Evolutionary conservation across 805 yeast genomes (phyloP).

Genomic region (Zygoascus flipseniorum): DNA sequence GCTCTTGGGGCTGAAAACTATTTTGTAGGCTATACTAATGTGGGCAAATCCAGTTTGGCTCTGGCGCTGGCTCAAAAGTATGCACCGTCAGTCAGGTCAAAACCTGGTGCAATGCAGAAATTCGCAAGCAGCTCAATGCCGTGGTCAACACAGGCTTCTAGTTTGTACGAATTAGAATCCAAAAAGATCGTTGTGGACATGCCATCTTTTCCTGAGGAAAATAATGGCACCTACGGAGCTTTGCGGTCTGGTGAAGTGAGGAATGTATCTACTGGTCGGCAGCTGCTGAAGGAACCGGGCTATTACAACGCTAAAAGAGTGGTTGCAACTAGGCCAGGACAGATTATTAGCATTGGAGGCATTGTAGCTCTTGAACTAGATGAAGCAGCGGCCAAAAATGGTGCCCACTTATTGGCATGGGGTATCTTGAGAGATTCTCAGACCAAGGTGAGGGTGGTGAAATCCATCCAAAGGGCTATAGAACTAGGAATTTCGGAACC

Average conservation of each 20-base stretch:
- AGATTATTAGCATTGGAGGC: constrained; percentile 28
- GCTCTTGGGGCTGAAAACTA: constrained; percentile 28
- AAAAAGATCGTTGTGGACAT: constrained; percentile 22
- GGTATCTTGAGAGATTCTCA: constrained; percentile 21
- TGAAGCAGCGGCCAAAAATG: not conserved
- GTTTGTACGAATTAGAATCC: constrained; percentile 32
- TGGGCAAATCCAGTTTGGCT: constrained; percentile 75
- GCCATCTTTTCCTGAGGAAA: constrained; percentile 29
- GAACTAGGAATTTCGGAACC: constrained; percentile 10
- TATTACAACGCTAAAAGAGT: constrained; percentile 17
- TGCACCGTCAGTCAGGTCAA: not conserved
- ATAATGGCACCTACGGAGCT: constrained; percentile 13
- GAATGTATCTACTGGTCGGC: constrained; percentile 18
- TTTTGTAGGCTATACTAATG: constrained; percentile 82
- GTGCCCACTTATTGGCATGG: constrained; percentile 23
- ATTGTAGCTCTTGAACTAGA: constrained; percentile 23
- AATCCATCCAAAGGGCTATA: constrained; percentile 17
- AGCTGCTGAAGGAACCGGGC: constrained; percentile 17
- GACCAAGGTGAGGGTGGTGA: constrained; percentile 15
- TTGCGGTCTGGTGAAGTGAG: constrained; percentile 17
- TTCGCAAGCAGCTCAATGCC: constrained; percentile 5
- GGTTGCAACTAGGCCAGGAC: constrained; percentile 22
- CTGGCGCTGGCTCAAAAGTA: constrained; percentile 43
- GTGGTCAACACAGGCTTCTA: constrained; percentile 56
- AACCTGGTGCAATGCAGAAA: not conserved